phyloP scores from a whole-genome alignment of 495 filamentous ascomycete species.

The Wilcoxina mikolae region DNA sequence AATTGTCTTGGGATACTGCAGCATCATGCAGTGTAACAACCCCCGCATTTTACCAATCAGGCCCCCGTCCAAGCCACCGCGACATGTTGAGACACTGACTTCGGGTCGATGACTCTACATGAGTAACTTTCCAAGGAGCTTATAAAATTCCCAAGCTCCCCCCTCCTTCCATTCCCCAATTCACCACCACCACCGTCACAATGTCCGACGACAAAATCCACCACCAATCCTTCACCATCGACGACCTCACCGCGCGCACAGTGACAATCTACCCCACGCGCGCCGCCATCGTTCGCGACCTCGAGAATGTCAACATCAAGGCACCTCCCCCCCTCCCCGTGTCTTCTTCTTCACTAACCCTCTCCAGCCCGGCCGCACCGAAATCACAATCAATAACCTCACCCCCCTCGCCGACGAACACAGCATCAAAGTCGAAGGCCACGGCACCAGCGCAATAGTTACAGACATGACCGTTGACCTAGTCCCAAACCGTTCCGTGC shows the following conservation, averaged over 20 bases:
- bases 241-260: constrained; percentile 42
- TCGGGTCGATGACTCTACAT: too few relatives aligned
- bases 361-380: constrained; percentile 42
- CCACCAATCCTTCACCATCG: constrained; percentile 37
- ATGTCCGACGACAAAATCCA: constrained; percentile 11
- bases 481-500: constrained; percentile 35
- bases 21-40: too few relatives aligned
- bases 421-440: constrained; percentile 58
- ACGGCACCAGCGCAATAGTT: constrained; percentile 31
- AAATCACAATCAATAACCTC: constrained; percentile 51
- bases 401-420: constrained; percentile 48
- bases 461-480: constrained; percentile 51
- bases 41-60: too few relatives aligned
- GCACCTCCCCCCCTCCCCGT: constrained; percentile 25
- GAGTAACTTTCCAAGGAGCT: too few relatives aligned
- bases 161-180: not conserved
- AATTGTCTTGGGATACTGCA: too few relatives aligned
- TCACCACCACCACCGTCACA: not conserved
- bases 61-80: too few relatives aligned
- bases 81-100: too few relatives aligned
- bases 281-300: constrained; percentile 48
- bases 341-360: not conserved
- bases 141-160: too few relatives aligned
- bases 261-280: constrained; percentile 49
- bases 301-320: constrained; percentile 44